A percentile compares a stretch with the other conserved stretches of the same genome.
phyloP scores from a whole-genome alignment of 345 rosid genomes.

The Arabidopsis arenosa region DNA sequence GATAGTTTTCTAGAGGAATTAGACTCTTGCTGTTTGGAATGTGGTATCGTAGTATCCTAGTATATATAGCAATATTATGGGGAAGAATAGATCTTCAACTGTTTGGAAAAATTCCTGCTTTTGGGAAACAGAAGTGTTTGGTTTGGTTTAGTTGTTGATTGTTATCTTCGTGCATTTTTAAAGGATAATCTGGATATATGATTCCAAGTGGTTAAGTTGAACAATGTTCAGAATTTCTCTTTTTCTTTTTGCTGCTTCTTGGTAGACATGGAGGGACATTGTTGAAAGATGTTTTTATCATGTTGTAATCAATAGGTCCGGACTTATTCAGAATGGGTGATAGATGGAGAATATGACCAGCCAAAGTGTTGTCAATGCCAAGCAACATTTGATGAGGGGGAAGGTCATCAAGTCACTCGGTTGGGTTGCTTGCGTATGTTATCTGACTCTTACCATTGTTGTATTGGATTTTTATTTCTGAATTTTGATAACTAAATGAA shows the following conservation, averaged over 20 bases:
- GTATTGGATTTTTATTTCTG: constrained; percentile 22
- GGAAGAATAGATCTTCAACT: too few relatives aligned
- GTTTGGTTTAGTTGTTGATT: too few relatives aligned
- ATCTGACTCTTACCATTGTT: constrained; percentile 37
- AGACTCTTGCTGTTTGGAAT: constrained; percentile 22
- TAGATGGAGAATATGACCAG: constrained; percentile 98
- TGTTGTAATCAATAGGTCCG: constrained; percentile 62
- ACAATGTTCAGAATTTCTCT: not conserved
- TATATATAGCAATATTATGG: too few relatives aligned
- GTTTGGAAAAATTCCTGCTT: too few relatives aligned
- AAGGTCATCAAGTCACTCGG: constrained; percentile 74
- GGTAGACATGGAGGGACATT: constrained; percentile 8
- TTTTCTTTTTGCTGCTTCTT: not conserved
- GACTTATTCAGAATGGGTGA: constrained; percentile 99
- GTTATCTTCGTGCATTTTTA: too few relatives aligned
- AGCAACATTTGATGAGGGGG: constrained; percentile 70
- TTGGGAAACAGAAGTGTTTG: too few relatives aligned
- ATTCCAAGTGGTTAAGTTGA: too few relatives aligned
- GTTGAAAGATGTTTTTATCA: constrained; percentile 23
- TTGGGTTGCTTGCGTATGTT: constrained; percentile 98
- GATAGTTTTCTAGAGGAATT: constrained; percentile 13
- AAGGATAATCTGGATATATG: too few relatives aligned
- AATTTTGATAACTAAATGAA: not conserved
- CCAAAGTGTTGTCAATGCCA: constrained; percentile 94
- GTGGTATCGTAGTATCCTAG: too few relatives aligned